Base-by-base conservation (phyloP, 2,329 filamentous ascomycete species). In the Colletotrichum sp. region DNA sequence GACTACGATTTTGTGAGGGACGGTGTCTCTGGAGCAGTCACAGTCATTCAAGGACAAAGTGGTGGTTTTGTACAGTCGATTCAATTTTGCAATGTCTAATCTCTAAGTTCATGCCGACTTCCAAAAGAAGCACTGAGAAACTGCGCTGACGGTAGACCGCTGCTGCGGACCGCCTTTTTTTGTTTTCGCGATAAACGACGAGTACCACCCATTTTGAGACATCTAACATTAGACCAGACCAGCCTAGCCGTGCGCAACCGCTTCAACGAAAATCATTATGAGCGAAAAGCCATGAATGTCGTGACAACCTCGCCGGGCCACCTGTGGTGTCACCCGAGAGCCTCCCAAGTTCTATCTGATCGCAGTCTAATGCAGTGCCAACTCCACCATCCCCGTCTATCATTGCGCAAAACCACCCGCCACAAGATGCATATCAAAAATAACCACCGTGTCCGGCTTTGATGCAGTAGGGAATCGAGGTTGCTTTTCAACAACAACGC, bases 341-440 rank as follows among this genome's bases (percentile, higher is more conserved):
- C 75, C 75, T 77, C 72, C 68, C 78, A 76, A 59, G 75, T 76
- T 81, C 79, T 81, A 81, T 80, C 79, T 79, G 76, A 79, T 80
- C 77, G 76, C 79, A 78, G 78, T 81, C 80, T 82, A 81, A 82
- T 80, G 80, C 79, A 80, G 75, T 78, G 77, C 79, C 80, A 82
- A 82, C 81, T 81, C 80, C 80, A 69, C 77, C 26, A 77, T 65
- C 78, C 78, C 79, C 68, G 72, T 80, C 77, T 80, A 80, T 80
- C 77, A 75, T 78, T 78, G 76, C 73, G 71, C 71, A 65, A 77
- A 75, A 78, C 76, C 76, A 66, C 74, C 77, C 76, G 72, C 76
- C 67, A 72, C 69, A 73, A 78, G 75, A 79, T 78, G 76, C 75
- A 74, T 72, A 78, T 77, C 76, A 77, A 64, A 77, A 73, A 63